Conservation (phyloP, 2,329 filamentous ascomycete genomes). For the Chalaropsis thielavioides region DNA sequence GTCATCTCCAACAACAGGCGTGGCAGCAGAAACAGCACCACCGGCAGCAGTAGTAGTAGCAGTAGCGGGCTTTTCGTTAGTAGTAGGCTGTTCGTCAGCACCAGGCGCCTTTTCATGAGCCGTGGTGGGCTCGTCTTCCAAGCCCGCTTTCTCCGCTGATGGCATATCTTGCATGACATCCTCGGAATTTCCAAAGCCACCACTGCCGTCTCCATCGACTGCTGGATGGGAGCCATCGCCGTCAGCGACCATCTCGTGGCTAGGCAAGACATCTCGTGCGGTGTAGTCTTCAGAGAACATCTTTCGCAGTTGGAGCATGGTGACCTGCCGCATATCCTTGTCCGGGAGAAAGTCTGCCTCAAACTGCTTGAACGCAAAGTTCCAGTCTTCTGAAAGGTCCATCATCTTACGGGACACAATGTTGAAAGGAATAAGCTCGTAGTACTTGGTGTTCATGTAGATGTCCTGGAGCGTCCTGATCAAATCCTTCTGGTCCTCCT, state of each 20-base stretch:
- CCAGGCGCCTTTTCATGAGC: not conserved
- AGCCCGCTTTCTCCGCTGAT: not conserved
- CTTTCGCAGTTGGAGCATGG: constrained; percentile 82
- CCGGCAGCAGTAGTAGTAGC: too few relatives aligned
- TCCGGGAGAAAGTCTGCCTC: constrained; percentile 90
- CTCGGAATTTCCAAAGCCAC: constrained; percentile 1
- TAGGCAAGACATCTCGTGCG: constrained; percentile 58
- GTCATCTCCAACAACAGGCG: not conserved
- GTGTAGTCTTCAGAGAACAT: constrained; percentile 78
- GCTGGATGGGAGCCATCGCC: not conserved
- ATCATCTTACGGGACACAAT: constrained; percentile 77
- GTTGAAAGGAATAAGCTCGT: constrained; percentile 91
- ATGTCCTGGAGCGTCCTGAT: constrained; percentile 69
- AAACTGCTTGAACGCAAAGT: constrained; percentile 76
- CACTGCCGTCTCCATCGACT: not conserved
- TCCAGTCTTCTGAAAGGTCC: constrained; percentile 88
- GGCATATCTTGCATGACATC: not conserved
- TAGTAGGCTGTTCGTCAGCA: too few relatives aligned
- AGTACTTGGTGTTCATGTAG: constrained; percentile 89
- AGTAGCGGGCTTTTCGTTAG: not conserved
- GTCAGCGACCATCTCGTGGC: constrained; percentile 39
- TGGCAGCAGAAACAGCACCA: not conserved
- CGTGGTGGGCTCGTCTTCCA: not conserved
- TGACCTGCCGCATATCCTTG: constrained; percentile 86
- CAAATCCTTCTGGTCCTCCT: constrained; percentile 66